Conservation (phyloP, 371 early-diverging fungal species). For the Mucor ambiguus region DNA sequence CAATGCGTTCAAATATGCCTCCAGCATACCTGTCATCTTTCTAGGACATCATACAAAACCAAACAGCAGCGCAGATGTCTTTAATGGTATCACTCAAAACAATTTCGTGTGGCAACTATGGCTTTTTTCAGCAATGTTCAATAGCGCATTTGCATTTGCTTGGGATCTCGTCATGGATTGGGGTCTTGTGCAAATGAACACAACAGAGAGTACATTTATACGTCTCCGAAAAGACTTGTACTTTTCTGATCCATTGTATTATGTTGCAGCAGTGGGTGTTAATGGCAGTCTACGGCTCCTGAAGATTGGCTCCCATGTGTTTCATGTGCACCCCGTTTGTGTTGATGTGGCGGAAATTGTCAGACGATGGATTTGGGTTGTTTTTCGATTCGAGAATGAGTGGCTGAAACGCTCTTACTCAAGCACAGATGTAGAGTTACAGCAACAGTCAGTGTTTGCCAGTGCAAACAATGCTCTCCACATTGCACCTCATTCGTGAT, state of each 20-base stretch:
- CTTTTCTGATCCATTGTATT: neutral
- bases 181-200: constrained; percentile 60
- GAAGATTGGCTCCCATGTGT: constrained; percentile 55
- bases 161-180: constrained; percentile 91
- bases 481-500: neutral
- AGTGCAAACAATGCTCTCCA: neutral
- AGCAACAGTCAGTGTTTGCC: neutral
- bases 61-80: constrained; percentile 12
- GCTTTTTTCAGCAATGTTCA: constrained; percentile 73
- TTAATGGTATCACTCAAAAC: neutral
- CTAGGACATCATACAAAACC: constrained; percentile 57
- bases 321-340: constrained; percentile 57
- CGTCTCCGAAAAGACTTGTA: neutral
- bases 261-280: neutral
- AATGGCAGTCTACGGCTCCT: constrained; percentile 52
- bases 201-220: neutral
- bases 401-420: constrained; percentile 52
- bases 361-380: constrained; percentile 88
- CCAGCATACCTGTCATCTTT: constrained; percentile 49
- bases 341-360: constrained; percentile 78
- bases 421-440: neutral
- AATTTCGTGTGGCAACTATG: constrained; percentile 19
- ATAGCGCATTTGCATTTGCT: constrained; percentile 85
- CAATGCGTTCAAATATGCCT: constrained; percentile 79
- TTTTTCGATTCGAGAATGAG: constrained; percentile 82